Base-by-base conservation (phyloP, 495 filamentous ascomycete genomes). In the Aspergillus ostianus region DNA sequence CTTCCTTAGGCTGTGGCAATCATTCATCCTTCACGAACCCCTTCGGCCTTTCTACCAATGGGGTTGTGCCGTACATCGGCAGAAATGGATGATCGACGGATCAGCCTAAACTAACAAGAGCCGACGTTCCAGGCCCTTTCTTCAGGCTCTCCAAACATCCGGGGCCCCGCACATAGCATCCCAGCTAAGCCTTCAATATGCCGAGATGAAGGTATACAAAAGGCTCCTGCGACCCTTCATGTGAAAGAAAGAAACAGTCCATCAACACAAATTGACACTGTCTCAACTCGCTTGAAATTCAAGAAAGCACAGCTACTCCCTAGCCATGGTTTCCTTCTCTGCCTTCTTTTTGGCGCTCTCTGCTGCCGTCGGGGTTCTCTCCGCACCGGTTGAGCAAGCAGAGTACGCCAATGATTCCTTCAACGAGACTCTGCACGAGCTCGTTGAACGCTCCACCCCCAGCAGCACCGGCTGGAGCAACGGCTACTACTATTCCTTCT, bases 401-500 rank as follows among this genome's bases (percentile, higher is more conserved):
- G 53, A 55, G 26, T 36, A 19, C 36, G 2, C 53, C 36, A 10
- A 48, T 6, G 23, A 26, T 5, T 13, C 36, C 27, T 57, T 57
- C 55, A 57, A 57, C 30, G 46, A 29, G 23, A 48, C 53, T 57
- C 56, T 57, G 18, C 30, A 46, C 36, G 26, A 56, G 29, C 49
- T 73, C 19, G 55, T 57, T 19, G 69, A 64, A 60, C 72, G 72
- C 13, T 72, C 72, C 30, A 74, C 73, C 45, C 66, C 72, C 46
- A 75, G 66, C 63, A 56, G 65, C 9, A 84, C 82, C 13, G 82
- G 85, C 51, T 81, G 73, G 17, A 75, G 80, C 71, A 81, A 83
- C 59, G 83, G 82, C 57, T 87, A 75, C 71, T 87, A 84, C 72
- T 88, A 82, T 66, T 82, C 78, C 26, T 87, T 83, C 77, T 87